These are phyloP conservation scores for Persicaria maculosa DNA, from an alignment of 148 eudicot genomes.

Conservation along the genomic window DNA sequence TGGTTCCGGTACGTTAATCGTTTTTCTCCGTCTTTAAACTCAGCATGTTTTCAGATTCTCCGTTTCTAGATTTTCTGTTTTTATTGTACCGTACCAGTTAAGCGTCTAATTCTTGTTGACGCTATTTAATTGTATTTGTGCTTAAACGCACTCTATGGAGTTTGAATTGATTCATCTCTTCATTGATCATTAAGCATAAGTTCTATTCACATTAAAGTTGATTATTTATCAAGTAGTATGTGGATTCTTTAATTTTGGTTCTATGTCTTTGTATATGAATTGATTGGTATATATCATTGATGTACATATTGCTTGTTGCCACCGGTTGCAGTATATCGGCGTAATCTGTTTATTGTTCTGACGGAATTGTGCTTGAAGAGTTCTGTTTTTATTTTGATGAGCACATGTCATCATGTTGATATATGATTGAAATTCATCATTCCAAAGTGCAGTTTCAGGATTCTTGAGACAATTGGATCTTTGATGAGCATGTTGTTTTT, in stretches of 20 bases:
- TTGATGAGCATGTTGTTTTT: not conserved
- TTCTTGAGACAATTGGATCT: not conserved
- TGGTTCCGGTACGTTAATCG: constrained; percentile 34
- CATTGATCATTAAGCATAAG: not conserved
- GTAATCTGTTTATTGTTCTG: not conserved
- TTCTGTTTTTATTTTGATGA: not conserved
- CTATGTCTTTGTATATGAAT: no score
- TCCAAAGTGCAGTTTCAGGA: not conserved
- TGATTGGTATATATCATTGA: not conserved
- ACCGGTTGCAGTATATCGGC: no score
- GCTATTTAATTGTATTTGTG: no score
- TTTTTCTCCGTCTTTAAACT: no score
- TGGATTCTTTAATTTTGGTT: no score
- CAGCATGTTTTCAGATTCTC: no score
- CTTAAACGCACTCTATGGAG: no score
- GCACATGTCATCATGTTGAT: no score
- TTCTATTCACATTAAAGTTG: not conserved
- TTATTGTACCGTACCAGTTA: not conserved
- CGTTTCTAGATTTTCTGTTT: not conserved
- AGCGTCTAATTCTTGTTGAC: no score
- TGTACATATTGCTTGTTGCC: not conserved
- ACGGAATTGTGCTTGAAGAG: not conserved
- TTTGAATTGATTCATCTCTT: not conserved
- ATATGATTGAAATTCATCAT: not conserved
- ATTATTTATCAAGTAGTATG: no score